Conservation (phyloP, 441 rosid species). For the Arabidopsis lyrata region DNA sequence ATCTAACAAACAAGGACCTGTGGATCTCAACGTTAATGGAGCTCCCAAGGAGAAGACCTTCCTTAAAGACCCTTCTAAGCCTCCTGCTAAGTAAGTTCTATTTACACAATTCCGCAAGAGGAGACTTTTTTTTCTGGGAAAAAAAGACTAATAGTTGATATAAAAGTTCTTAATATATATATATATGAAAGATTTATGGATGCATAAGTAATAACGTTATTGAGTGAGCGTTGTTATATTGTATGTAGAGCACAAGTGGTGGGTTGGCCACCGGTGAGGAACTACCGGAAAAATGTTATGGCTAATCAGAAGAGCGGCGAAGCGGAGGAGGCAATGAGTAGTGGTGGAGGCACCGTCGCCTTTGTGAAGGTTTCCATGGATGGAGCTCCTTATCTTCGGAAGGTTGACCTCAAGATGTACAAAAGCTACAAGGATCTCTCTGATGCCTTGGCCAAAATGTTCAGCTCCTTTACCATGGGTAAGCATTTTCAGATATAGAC, state of each 20-base stretch:
- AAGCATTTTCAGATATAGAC: constrained; percentile 14
- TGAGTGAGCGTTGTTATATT: constrained; percentile 4
- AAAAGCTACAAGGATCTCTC: constrained; percentile 83
- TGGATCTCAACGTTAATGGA: constrained; percentile 47
- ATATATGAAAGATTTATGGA: not conserved
- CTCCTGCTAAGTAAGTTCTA: constrained; percentile 73
- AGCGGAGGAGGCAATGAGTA: constrained; percentile 48
- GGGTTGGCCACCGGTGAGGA: constrained; percentile 97
- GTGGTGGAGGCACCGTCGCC: constrained; percentile 48
- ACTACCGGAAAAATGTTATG: constrained; percentile 83
- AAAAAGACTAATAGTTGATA: no score
- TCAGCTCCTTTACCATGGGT: constrained; percentile 95
- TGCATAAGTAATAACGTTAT: constrained; percentile 6
- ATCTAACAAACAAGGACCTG: constrained; percentile 48
- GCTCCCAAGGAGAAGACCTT: constrained; percentile 44
- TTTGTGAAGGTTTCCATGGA: constrained; percentile 93
- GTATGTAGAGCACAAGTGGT: constrained; percentile 80
- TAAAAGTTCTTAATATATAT: not conserved
- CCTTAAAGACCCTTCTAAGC: constrained; percentile 49
- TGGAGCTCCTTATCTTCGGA: constrained; percentile 93
- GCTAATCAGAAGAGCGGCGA: constrained; percentile 56
- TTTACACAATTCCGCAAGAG: constrained; percentile 5
- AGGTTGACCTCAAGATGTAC: constrained; percentile 91
- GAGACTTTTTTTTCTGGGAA: not conserved
- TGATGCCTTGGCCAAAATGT: constrained; percentile 86